phyloP scores from a whole-genome alignment of 2,329 filamentous ascomycete species.

The Simplicillium sp. region DNA sequence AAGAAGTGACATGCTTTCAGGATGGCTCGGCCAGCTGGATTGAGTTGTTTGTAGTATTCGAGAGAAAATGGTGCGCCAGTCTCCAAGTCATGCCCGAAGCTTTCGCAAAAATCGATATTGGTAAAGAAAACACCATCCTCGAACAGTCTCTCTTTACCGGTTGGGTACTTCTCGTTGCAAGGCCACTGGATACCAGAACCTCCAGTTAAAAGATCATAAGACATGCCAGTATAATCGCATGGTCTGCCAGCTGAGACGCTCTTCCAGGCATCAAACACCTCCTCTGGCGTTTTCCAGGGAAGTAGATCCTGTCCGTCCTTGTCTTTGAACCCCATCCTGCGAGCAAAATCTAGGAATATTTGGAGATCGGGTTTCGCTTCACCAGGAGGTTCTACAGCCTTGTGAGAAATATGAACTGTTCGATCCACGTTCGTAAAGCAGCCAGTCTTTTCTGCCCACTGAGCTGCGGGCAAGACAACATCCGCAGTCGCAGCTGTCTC shows the following conservation, averaged over 20 bases:
- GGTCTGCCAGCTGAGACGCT: slow-evolving; percentile 20
- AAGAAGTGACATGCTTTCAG: slow-evolving; percentile 22
- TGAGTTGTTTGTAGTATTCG: slow-evolving; percentile 17
- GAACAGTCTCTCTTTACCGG: slow-evolving; percentile 23
- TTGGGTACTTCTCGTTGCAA: slow-evolving; percentile 19
- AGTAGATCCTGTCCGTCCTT: slow-evolving; percentile 20
- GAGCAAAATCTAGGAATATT: slow-evolving; percentile 23
- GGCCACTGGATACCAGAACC: slow-evolving; percentile 27
- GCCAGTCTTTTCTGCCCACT: slow-evolving; percentile 27
- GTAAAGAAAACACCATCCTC: slow-evolving; percentile 23
- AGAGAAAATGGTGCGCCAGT: slow-evolving; percentile 21
- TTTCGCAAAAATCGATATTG: slow-evolving; percentile 23
- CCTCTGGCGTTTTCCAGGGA: slow-evolving; percentile 17
- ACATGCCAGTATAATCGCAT: slow-evolving; percentile 22
- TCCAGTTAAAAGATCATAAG: slow-evolving; percentile 22
- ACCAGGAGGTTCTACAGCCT: slow-evolving; percentile 25
- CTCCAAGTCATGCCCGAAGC: slow-evolving; percentile 25
- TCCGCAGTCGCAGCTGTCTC: slow-evolving; percentile 25
- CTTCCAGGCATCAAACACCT: slow-evolving; percentile 26
- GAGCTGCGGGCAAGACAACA: slow-evolving; percentile 24
- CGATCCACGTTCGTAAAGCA: slow-evolving; percentile 27
- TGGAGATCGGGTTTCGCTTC: slow-evolving; percentile 23
- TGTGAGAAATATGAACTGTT: slow-evolving; percentile 24
- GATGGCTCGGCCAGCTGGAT: slow-evolving; percentile 22
- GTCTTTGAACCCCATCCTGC: slow-evolving; percentile 22